Evolutionary conservation across 441 rosid species (phyloP), one percentile per base, ranked within the genome.

Genomic region (Brassica balearica): DNA sequence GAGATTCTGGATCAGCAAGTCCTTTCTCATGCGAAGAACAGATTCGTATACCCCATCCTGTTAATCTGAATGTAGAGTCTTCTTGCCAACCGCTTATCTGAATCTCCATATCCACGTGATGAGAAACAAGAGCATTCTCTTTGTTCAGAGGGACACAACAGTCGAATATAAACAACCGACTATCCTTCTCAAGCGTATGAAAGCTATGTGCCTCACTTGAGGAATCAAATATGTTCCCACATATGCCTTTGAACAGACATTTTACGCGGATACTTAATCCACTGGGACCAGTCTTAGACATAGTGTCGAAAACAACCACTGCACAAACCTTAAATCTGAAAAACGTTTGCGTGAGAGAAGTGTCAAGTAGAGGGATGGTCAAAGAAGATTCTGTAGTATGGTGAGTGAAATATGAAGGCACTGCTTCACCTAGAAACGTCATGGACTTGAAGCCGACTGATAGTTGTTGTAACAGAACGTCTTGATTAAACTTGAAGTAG

Each of bases 321-420:
- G 46, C 8, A 11, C 60, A 62, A 62, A 2, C 69, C 69, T 3
- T 46, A 17, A 73, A 63, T 27, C 8, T 46, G 9, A 63, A 29
- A 36, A 51, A 64, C 8, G 5, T 29, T 19, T 17, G 62, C 8
- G 62, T 25, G 22, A 7, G 63, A 48, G 62, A 15, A 2, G 51
- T 51, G 5, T 64, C 34, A 64, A 20, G 76, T 27, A 73, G 51
- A 73, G 64, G 56, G 55, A 74, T 51, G 6, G 51, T 5, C 6
- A 53, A 2, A 74, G 71, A 38, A 6, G 68, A 62, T 65, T 5
- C 77, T 7, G 14, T n/a, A 34, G 65, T 20, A 34, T 5, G 56
- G 56, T 53, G 56, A 34, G 56, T 22, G 58, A 65, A 74, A 36
- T 74, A 23, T 55, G 17, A 55, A 55, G 41, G 62, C 14, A 62